Evolutionary conservation across 441 rosid species (phyloP).

Genomic region (Gossypium trilobum): DNA sequence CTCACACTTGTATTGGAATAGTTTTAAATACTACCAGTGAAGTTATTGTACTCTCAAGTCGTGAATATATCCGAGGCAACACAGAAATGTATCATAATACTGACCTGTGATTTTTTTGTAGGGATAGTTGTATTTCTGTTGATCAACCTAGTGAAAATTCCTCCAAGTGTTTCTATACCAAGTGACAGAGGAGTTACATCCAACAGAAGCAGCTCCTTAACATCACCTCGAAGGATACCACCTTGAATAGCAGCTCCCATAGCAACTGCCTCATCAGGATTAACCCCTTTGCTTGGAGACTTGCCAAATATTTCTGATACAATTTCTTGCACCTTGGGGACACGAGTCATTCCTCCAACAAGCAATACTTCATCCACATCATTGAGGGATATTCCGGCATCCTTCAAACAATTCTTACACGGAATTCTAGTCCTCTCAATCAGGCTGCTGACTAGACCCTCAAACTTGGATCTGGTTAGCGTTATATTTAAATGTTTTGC

Average conservation of each 20-base stretch:
- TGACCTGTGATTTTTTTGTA: slow-evolving; percentile 53
- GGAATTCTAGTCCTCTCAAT: slow-evolving; percentile 48
- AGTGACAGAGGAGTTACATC: slow-evolving; percentile 55
- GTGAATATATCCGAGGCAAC: not conserved
- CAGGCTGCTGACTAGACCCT: slow-evolving; percentile 36
- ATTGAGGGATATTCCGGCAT: slow-evolving; percentile 43
- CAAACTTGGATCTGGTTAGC: slow-evolving; percentile 50
- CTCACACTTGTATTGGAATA: too few species aligned
- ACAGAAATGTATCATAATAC: not conserved
- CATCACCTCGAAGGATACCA: slow-evolving; percentile 40
- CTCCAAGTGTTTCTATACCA: slow-evolving; percentile 60
- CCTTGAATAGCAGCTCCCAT: slow-evolving; percentile 43
- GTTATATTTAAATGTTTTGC: slow-evolving; percentile 55
- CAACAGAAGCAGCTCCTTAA: slow-evolving; percentile 40
- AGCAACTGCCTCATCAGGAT: slow-evolving; percentile 40
- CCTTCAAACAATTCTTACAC: slow-evolving; percentile 45
- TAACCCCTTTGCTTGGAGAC: slow-evolving; percentile 40
- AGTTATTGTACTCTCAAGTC: not conserved
- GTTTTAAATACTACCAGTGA: not conserved
- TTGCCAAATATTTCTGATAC: slow-evolving; percentile 48
- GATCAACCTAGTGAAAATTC: slow-evolving; percentile 47
- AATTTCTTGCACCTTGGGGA: slow-evolving; percentile 35
- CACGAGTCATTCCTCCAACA: slow-evolving; percentile 43
- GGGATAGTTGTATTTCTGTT: slow-evolving; percentile 52
- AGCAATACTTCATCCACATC: slow-evolving; percentile 40